Evolutionary conservation across 805 yeast genomes (phyloP), one percentile per base, ranked within the genome.

Genomic region (Candida incommunis): DNA sequence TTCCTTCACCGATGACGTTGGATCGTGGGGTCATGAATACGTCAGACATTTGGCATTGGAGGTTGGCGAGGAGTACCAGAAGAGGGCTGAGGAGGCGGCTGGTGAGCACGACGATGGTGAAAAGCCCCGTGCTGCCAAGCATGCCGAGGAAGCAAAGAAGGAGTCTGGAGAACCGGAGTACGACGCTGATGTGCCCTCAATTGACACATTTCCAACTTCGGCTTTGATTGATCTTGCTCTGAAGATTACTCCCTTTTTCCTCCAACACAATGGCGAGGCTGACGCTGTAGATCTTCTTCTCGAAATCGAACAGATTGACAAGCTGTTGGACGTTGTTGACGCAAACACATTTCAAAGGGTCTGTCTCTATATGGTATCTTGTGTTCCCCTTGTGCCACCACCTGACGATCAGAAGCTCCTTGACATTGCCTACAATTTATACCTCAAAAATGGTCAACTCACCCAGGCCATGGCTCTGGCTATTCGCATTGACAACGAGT

Each of bases 1-100:
- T 41, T 72, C 85, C 2, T 64, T 69, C 11, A 72, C 68, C 42
- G 70, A 68, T 25, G 72, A 77, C 43, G 73, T 83, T 49, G 79
- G 80, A 43, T 82, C 79, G 56, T 92, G 98, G 99, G 99, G 98
- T 41, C 97, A 92, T 62, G 99, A 92, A 65, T 92, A 92, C 62
- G 77, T 90, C 57, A 87, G 98, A 60, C 97, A 92, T 66, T 71
- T 92, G 57, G 94, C 98, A 2, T 68, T 92, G 49, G 96, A 92
- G 65, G 85, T 92, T 54, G 97, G 98, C 48, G 90, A 82, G 58
- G 83, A 82, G 45, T 83, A 78, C 62, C 80, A 76, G 53, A 78
- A 72, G 23, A 68, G 69, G 48, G 40, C 34, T 13, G 54, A 49
- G 24, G 44, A 43, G 16, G 55, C 66, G 18, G 72, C 67, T 48